Percentiles rank a stretch among this genome's conserved stretches.
phyloP scores from a whole-genome alignment of 225 moss, liverwort and hornwort species.

The Physcomitrellopsis africana region DNA sequence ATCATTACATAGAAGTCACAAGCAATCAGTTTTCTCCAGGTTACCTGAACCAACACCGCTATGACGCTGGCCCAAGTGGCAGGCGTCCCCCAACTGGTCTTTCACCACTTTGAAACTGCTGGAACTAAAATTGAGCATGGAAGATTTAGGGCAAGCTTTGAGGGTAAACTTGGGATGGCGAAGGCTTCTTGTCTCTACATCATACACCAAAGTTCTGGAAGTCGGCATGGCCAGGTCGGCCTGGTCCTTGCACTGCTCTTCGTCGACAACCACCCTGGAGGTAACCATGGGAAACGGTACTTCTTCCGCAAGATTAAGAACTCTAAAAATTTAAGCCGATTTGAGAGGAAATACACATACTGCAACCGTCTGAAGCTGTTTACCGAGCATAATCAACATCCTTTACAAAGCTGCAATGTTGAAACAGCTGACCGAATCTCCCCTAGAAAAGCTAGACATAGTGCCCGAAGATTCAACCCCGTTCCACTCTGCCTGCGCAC shows the following conservation, averaged over 20 bases:
- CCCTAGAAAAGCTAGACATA: no score
- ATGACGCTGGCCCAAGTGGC: slow-evolving; percentile 9
- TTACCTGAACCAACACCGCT: slow-evolving; percentile 40
- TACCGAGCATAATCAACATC: no score
- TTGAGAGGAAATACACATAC: no score
- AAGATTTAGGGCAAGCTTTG: slow-evolving; percentile 21
- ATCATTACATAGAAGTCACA: neutral
- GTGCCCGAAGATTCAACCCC: no score
- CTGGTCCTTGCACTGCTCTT: slow-evolving; percentile 30
- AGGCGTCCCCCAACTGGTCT: neutral
- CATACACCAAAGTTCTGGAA: slow-evolving; percentile 41
- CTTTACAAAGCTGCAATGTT: no score
- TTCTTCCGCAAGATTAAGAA: no score
- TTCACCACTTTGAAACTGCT: neutral
- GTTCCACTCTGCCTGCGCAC: no score
- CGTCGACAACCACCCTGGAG: slow-evolving; percentile 36
- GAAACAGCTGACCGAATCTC: no score
- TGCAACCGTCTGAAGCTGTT: no score
- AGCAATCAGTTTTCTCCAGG: neutral
- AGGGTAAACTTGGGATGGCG: slow-evolving; percentile 35
- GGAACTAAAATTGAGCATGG: neutral
- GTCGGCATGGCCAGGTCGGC: slow-evolving; percentile 21
- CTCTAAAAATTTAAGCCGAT: no score
- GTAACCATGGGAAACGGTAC: slow-evolving; percentile 44
- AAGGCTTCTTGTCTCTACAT: slow-evolving; percentile 45